Evolutionary conservation across 306 rosid species (phyloP).

Genomic region (Vigna angularis): DNA sequence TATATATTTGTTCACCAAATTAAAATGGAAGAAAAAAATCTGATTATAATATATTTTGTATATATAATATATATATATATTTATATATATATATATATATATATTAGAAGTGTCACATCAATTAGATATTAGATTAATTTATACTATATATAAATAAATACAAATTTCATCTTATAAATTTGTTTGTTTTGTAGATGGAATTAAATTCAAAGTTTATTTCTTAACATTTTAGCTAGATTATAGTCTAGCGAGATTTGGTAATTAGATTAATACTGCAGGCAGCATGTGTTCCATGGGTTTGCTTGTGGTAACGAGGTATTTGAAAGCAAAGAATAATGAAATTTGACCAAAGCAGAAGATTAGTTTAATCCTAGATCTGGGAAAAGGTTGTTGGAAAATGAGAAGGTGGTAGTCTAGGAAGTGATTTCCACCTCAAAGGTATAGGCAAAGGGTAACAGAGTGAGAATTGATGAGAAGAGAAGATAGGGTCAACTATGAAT

Average conservation of each 20-base stretch:
- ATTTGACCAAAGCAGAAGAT: constrained; percentile 30
- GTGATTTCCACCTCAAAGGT: not conserved
- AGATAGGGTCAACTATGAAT: constrained; percentile 45
- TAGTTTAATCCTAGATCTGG: constrained; percentile 22
- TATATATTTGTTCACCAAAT: not conserved
- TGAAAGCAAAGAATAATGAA: constrained; percentile 20
- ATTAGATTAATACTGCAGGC: constrained; percentile 20
- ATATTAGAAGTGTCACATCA: no score
- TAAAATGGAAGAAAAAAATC: not conserved
- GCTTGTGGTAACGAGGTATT: not conserved
- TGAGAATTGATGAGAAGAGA: constrained; percentile 25
- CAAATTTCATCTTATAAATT: accelerated
- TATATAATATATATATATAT: no score
- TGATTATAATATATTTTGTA: not conserved
- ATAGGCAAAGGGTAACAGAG: not conserved
- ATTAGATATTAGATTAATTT: no score
- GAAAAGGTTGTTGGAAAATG: constrained; percentile 15
- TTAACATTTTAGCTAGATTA: no score
- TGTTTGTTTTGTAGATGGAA: no score
- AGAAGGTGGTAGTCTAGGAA: not conserved
- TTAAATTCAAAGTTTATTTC: no score
- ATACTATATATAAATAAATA: no score
- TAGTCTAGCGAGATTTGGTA: not conserved
- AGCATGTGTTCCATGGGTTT: constrained; percentile 31
- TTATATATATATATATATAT: no score